Evolutionary conservation across 179 eudicot species (phyloP).

Genomic region (Dionaea muscipula): DNA sequence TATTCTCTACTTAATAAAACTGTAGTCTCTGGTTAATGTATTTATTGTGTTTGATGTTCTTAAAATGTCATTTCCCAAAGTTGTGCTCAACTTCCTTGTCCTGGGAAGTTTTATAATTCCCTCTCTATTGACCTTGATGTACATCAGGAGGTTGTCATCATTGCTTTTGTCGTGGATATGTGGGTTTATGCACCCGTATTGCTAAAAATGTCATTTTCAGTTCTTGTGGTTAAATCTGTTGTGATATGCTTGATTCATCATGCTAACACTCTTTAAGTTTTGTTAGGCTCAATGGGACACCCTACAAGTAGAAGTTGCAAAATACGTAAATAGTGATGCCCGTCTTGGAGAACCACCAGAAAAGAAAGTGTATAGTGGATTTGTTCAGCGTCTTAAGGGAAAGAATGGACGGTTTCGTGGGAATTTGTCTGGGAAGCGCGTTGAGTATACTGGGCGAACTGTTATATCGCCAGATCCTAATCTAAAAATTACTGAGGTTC

Average conservation of each 20-base stretch:
- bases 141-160: too few relatives aligned
- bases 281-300: slow-evolving; percentile 53
- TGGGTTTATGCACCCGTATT: too few relatives aligned
- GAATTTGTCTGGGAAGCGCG: slow-evolving; percentile 95
- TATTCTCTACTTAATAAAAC: too few relatives aligned
- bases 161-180: too few relatives aligned
- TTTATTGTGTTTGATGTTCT: too few relatives aligned
- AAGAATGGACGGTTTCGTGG: slow-evolving; percentile 98
- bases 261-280: background rate
- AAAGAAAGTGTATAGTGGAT: slow-evolving; percentile 49
- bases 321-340: slow-evolving; percentile 77
- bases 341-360: slow-evolving; percentile 29
- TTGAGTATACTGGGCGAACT: slow-evolving; percentile 90
- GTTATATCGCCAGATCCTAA: slow-evolving; percentile 97
- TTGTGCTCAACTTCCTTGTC: too few relatives aligned
- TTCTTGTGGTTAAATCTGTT: background rate
- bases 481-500: slow-evolving; percentile 86
- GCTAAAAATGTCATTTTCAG: background rate
- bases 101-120: too few relatives aligned
- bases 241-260: background rate
- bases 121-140: too few relatives aligned
- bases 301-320: slow-evolving; percentile 83
- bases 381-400: slow-evolving; percentile 93
- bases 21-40: too few relatives aligned
- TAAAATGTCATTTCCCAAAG: too few relatives aligned